phyloP scores from a whole-genome alignment of 2,329 filamentous ascomycete species.

The Fusarium equiseti region DNA sequence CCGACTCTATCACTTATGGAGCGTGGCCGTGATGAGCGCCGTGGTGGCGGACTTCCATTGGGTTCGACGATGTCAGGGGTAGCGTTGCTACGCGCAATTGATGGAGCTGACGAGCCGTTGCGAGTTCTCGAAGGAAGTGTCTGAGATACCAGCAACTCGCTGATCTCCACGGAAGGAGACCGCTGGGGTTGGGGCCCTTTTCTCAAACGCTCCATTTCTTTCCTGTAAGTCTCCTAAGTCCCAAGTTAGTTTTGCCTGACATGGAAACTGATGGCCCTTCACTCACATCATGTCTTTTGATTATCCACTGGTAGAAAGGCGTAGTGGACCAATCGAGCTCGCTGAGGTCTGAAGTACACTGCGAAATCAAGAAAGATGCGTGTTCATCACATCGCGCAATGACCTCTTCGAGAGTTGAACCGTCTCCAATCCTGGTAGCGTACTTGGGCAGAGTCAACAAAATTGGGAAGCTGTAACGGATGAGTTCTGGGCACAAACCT shows the following conservation, averaged over 20 bases:
- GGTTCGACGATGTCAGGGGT: constrained; percentile 27
- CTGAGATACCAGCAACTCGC: constrained; percentile 5
- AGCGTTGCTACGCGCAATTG: constrained; percentile 19
- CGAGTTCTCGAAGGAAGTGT: constrained; percentile 42
- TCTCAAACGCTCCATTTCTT: constrained; percentile 37
- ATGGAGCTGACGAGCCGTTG: constrained; percentile 32
- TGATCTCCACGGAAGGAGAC: constrained; percentile 36
- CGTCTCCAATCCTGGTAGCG: constrained; percentile 64
- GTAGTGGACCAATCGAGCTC: constrained; percentile 59
- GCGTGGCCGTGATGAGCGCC: constrained; percentile 35
- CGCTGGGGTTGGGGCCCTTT: constrained; percentile 38
- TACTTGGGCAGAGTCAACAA: constrained; percentile 54
- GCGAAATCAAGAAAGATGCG: constrained; percentile 64
- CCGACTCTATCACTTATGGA: constrained; percentile 26
- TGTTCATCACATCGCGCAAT: constrained; percentile 61
- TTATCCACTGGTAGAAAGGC: constrained; percentile 63
- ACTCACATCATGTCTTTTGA: constrained; percentile 56
- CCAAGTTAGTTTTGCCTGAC: constrained; percentile 2
- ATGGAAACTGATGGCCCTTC: background rate
- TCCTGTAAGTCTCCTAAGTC: constrained; percentile 45
- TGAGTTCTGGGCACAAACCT: constrained; percentile 38
- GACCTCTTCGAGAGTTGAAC: constrained; percentile 63
- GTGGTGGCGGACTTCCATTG: constrained; percentile 16
- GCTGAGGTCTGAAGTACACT: constrained; percentile 58
- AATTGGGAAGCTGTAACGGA: background rate